Conservation (phyloP, 495 filamentous ascomycete species). For the Penicillium egyptiacum region DNA sequence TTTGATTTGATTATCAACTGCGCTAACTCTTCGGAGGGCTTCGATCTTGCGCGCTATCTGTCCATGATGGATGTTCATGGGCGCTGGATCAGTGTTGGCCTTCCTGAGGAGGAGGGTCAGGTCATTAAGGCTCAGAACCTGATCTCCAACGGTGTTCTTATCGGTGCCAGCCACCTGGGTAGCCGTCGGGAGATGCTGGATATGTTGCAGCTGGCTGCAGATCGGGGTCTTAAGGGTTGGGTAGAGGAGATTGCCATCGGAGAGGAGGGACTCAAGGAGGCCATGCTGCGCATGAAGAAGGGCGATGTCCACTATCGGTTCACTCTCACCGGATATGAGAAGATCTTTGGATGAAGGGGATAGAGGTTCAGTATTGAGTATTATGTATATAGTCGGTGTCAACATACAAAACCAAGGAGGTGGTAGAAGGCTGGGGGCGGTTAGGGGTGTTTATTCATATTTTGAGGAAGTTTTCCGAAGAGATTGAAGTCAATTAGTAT, state of each 20-base stretch:
- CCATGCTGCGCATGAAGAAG: constrained; percentile 65
- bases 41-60: constrained; percentile 71
- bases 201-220: constrained; percentile 80
- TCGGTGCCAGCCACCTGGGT: constrained; percentile 80
- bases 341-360: constrained; percentile 48
- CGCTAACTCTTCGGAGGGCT: constrained; percentile 66
- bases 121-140: constrained; percentile 75
- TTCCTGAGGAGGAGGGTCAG: constrained; percentile 78
- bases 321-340: constrained; percentile 63
- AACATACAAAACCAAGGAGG: not conserved
- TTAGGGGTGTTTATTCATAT: not conserved
- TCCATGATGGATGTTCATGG: constrained; percentile 81
- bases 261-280: constrained; percentile 65
- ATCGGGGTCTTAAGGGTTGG: constrained; percentile 79
- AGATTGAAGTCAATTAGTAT: not conserved
- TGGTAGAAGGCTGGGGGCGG: not conserved
- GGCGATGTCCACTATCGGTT: constrained; percentile 71
- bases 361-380: not conserved
- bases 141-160: constrained; percentile 71
- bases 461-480: not conserved
- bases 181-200: constrained; percentile 74
- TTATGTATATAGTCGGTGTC: not conserved
- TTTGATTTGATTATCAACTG: constrained; percentile 77
- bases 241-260: constrained; percentile 75
- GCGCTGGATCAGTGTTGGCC: constrained; percentile 76